Evolutionary conservation across 805 yeast species (phyloP).

Genomic region (Kodamaea fukazawae): DNA sequence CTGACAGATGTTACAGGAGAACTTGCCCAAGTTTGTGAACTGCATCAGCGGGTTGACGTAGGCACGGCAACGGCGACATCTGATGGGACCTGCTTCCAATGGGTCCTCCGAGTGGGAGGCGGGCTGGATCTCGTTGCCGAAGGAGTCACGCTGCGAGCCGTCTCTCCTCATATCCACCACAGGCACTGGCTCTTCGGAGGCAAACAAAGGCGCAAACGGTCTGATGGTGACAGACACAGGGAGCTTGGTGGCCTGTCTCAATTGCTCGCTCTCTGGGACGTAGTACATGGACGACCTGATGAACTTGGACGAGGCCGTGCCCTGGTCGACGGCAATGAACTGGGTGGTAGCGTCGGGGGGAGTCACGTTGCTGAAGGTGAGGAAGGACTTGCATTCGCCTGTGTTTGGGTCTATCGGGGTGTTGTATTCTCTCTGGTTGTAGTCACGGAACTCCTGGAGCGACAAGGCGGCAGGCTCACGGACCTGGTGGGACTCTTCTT

Average conservation of each 20-base stretch:
- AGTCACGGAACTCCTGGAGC: conserved; percentile 17
- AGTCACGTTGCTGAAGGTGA: conserved; percentile 69
- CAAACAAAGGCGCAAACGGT: conserved; percentile 72
- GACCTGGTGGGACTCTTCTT: neutral
- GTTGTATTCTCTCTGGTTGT: conserved; percentile 23
- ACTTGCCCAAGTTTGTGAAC: conserved; percentile 56
- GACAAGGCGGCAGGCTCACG: conserved; percentile 8
- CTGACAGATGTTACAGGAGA: conserved; percentile 84
- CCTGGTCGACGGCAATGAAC: conserved; percentile 73
- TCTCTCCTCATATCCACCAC: conserved; percentile 53
- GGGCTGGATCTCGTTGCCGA: conserved; percentile 16
- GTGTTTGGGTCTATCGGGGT: conserved; percentile 13
- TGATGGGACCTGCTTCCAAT: conserved; percentile 61
- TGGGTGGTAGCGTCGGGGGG: conserved; percentile 84
- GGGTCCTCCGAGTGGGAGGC: conserved; percentile 20
- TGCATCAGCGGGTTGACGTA: conserved; percentile 84
- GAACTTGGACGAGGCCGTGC: conserved; percentile 77
- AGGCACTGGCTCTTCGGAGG: conserved; percentile 59
- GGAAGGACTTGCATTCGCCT: conserved; percentile 47
- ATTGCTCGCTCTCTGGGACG: conserved; percentile 70
- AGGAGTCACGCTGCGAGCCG: conserved; percentile 15
- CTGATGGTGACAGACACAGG: conserved; percentile 80
- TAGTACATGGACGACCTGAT: conserved; percentile 78
- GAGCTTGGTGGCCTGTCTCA: conserved; percentile 65
- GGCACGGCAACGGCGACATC: conserved; percentile 90